Base-by-base conservation (phyloP, 495 filamentous ascomycete genomes). In the Podospora pseudocomata region DNA sequence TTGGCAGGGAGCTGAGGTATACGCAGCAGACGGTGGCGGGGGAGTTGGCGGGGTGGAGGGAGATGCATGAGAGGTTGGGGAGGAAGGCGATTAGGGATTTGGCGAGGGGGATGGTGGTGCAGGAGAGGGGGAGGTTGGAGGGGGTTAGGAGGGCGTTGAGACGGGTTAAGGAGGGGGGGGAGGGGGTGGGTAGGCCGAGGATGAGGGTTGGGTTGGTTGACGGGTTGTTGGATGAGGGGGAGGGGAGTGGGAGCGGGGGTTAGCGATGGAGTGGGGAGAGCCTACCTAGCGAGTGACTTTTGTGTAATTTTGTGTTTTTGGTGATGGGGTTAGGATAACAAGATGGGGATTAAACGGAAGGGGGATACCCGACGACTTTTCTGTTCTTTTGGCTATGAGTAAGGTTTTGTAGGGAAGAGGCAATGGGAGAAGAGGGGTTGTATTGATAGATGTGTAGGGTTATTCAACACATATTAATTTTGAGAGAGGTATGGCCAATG, bases 31-130 rank as follows among this genome's bases (percentile, higher is more conserved):
- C 94, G 11, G 94, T 97, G 5, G 94, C 96, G 15, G 83, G 87
- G 7, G 96, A 99, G 77, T 75, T 99, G 67, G 94, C 95, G 1
- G 94, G 92, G 2, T 98, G 94, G 91, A 92, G 96, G 72, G 92
- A 95, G 16, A 87, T 92, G 82, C 88, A 93, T 63, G 92, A 90
- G 71, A 87, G 86, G 70, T 85, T 92, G 78, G 93, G 90, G 2
- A 81, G 87, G 30, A 87, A 86, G 69, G 90, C 91, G 3, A 87
- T 97, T 53, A 86, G 83, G 68, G 85, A 90, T 18, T 87, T 96
- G 72, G 94, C 90, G 49, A 87, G 83, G 78, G 87, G 88, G 64
- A 92, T 92, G 83, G 78, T 98, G 44, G 85, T 94, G 6, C 79
- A 83, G 39, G 96, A 99, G 79, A 87, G 83, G 69, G 89, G 92